Base-by-base conservation (phyloP, 192 early-diverging fungal species). In the Backusella morwellensis region DNA sequence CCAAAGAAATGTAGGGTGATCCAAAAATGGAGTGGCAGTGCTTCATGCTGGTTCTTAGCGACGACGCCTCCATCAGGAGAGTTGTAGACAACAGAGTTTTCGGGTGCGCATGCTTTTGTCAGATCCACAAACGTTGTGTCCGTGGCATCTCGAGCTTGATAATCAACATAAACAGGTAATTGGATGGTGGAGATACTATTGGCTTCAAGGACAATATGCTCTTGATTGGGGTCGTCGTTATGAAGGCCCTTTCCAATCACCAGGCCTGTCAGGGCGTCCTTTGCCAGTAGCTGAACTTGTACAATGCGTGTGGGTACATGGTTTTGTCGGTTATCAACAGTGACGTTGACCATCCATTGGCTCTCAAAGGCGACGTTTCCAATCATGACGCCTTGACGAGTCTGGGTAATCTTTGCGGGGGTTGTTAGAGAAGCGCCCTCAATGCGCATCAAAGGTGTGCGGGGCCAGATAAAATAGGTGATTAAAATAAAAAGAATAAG, bases 81-180 rank as follows among this genome's bases (percentile, higher is more conserved):
- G 35, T 34, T 35, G 26, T 29, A 29, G 19, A 63, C 26, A 11
- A 72, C 42, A 1, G 26, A 23, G 6, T 70, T 35, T 32, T 75
- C 41, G 34, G 78, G 66, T 1, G 73, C 66, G 17, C 81, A 82
- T 0, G 81, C 68, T 19, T 75, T 72, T 14, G 56, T 66, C 19
- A 82, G 77, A 66, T 77, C 66, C 41, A 54, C 72, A 70, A 75
- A 82, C n/a, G 81, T 82, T 32, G 76, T 66, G 67, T 82, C 81
- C n/a, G 77, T 70, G 9, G 21, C 29, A 70, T 77, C 73, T 1
- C 72, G 72, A 15, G 81, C 74, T 19, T 73, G 73, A 26, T 82
- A 82, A 42, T 77, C 72, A 8, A 82, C 50, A 14, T 42, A 32
- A 14, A 82, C 71, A 5, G 77, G 73, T 34, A 82, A 32, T 23